Conservation (phyloP, 352 stramenopile species). For the Globisporangium radiosum region DNA sequence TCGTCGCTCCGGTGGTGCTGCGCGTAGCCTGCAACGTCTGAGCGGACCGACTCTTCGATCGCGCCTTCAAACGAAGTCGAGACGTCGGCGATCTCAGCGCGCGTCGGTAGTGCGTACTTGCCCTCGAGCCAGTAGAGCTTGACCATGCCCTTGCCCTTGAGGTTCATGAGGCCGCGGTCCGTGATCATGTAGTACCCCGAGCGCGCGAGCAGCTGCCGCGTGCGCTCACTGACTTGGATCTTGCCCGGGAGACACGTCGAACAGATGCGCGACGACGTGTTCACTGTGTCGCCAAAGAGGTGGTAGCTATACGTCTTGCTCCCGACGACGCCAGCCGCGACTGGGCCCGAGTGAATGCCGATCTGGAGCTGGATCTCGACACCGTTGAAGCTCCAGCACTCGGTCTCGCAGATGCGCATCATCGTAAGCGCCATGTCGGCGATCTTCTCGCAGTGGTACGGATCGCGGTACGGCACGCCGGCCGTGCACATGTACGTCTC, state of each 20-base stretch:
- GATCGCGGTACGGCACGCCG: conserved; percentile 54
- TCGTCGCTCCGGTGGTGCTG: conserved; percentile 47
- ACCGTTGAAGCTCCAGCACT: conserved; percentile 64
- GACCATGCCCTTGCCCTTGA: conserved; percentile 71
- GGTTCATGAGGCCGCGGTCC: conserved; percentile 56
- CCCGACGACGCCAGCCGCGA: conserved; percentile 80
- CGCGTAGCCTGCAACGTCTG: conserved; percentile 24
- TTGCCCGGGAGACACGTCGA: conserved; percentile 55
- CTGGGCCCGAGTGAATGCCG: conserved; percentile 70
- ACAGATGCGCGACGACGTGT: conserved; percentile 74
- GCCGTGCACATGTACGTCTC: conserved; percentile 81
- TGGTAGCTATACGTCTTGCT: conserved; percentile 81
- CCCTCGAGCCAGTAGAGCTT: conserved; percentile 65
- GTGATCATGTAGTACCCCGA: conserved; percentile 46
- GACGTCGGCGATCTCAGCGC: conserved; percentile 22
- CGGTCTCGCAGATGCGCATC: conserved; percentile 64
- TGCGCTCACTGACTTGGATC: conserved; percentile 64
- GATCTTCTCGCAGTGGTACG: conserved; percentile 65
- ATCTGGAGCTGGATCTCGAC: conserved; percentile 78
- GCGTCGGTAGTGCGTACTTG: conserved; percentile 23
- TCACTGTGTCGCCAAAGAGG: conserved; percentile 81
- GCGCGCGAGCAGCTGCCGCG: conserved; percentile 36
- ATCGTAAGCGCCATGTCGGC: conserved; percentile 73
- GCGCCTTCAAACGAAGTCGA: conserved; percentile 29
- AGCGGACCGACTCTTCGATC: conserved; percentile 47